phyloP scores from a whole-genome alignment of 164 flowering plant genomes.

The Dillenia suffruticosa region DNA sequence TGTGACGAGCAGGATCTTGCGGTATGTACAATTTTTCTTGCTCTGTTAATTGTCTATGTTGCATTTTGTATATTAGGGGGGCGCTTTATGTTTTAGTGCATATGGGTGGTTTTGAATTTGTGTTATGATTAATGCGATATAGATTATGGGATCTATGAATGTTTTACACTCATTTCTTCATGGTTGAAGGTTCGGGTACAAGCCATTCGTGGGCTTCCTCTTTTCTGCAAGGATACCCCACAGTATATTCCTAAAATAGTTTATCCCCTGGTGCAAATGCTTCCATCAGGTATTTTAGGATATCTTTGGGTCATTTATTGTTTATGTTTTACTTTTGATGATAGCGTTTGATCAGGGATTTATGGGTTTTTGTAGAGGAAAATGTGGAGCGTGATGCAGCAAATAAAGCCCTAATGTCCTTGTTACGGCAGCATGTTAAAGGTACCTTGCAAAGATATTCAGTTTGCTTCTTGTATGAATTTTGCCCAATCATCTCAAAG shows the following conservation, averaged over 20 bases:
- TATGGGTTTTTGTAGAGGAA: constrained; percentile 47
- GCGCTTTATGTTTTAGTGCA: neutral
- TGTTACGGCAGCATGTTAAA: constrained; percentile 85
- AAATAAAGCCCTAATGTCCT: constrained; percentile 83
- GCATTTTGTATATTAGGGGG: too few relatives aligned
- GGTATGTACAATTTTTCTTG: constrained; percentile 36
- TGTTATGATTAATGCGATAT: neutral
- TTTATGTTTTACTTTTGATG: neutral
- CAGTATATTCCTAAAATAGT: constrained; percentile 76
- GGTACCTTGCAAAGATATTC: constrained; percentile 34
- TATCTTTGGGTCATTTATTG: too few relatives aligned
- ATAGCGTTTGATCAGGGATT: constrained; percentile 3
- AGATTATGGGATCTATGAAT: constrained; percentile 1
- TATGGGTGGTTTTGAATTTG: neutral
- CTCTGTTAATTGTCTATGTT: too few relatives aligned
- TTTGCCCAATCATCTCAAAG: too few relatives aligned
- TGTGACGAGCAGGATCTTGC: constrained; percentile 88
- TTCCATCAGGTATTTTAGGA: constrained; percentile 52
- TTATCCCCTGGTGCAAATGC: constrained; percentile 80
- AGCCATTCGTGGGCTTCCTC: constrained; percentile 96
- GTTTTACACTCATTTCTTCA: constrained; percentile 1
- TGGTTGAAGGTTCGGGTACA: constrained; percentile 78
- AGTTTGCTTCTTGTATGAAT: too few relatives aligned
- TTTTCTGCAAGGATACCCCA: constrained; percentile 93
- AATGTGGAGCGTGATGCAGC: constrained; percentile 98